phyloP scores from a whole-genome alignment of 73 alveolate species.

The Paraurostyla sp. region DNA sequence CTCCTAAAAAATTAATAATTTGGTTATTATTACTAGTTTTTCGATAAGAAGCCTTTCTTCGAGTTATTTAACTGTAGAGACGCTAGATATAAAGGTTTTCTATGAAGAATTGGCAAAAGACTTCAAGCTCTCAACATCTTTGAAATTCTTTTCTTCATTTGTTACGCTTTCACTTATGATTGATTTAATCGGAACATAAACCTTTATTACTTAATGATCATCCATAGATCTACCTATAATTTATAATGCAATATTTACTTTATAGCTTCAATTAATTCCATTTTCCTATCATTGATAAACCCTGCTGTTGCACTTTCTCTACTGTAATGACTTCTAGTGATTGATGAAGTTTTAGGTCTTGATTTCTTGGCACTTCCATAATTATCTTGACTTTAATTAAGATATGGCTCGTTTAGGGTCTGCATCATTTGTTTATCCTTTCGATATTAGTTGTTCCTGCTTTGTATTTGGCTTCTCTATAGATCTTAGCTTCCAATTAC shows the following conservation, averaged over 20 bases:
- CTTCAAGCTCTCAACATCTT: not conserved
- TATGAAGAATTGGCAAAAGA: not conserved
- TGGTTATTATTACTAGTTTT: not conserved
- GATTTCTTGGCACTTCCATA: no score
- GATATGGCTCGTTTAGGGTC: no score
- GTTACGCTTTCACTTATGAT: not conserved
- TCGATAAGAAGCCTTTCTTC: not conserved
- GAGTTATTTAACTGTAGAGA: not conserved
- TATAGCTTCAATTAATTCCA: not conserved
- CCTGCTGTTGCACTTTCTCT: no score
- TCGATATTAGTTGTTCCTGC: no score
- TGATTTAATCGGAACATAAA: not conserved
- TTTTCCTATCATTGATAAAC: not conserved
- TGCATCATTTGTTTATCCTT: no score
- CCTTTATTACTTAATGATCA: not conserved
- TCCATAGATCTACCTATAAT: slow-evolving; percentile 12
- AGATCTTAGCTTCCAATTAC: no score
- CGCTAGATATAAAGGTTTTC: not conserved
- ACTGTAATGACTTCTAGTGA: no score
- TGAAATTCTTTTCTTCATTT: not conserved
- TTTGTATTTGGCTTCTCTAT: no score
- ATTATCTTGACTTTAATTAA: no score
- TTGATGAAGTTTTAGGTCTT: not conserved
- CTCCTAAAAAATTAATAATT: slow-evolving; percentile 14
- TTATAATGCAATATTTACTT: not conserved